Percentiles rank a stretch among this genome's conserved stretches.
Evolutionary conservation across 306 rosid species (phyloP).

Genomic region (Medicago ruthenica): DNA sequence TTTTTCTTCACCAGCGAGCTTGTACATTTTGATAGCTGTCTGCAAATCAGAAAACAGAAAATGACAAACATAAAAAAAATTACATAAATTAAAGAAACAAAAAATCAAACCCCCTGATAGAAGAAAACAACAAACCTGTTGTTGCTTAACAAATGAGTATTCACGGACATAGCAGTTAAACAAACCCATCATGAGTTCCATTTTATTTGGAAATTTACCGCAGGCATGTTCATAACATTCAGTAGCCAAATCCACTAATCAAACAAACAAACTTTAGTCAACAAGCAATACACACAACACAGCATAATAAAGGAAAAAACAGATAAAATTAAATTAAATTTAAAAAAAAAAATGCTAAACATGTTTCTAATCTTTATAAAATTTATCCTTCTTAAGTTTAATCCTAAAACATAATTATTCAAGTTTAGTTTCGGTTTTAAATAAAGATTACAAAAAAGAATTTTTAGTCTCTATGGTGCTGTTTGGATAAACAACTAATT

Average conservation of each 20-base stretch:
- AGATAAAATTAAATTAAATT: background rate
- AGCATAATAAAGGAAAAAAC: background rate
- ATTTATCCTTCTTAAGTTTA: background rate
- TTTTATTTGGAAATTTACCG: constrained; percentile 72
- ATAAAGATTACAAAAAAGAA: background rate
- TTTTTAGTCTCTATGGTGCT: too few relatives aligned
- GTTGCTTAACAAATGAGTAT: constrained; percentile 96
- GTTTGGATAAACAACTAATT: too few relatives aligned
- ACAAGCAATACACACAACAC: background rate
- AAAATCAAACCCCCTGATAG: background rate
- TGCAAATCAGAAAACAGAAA: constrained; percentile 51
- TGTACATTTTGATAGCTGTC: constrained; percentile 99
- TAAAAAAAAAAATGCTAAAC: background rate
- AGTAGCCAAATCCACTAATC: constrained; percentile 90
- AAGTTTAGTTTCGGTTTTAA: background rate
- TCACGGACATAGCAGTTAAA: constrained; percentile 97
- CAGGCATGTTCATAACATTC: constrained; percentile 92
- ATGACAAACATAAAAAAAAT: background rate
- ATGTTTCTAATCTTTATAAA: too few relatives aligned
- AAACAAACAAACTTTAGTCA: constrained; percentile 39
- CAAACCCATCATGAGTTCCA: constrained; percentile 89
- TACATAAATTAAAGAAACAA: background rate
- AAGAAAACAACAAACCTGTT: constrained; percentile 68
- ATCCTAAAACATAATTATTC: background rate
- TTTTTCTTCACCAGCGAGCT: constrained; percentile 89